phyloP scores from a whole-genome alignment of 2,329 filamentous ascomycete species.

The Ilyonectria sp. region DNA sequence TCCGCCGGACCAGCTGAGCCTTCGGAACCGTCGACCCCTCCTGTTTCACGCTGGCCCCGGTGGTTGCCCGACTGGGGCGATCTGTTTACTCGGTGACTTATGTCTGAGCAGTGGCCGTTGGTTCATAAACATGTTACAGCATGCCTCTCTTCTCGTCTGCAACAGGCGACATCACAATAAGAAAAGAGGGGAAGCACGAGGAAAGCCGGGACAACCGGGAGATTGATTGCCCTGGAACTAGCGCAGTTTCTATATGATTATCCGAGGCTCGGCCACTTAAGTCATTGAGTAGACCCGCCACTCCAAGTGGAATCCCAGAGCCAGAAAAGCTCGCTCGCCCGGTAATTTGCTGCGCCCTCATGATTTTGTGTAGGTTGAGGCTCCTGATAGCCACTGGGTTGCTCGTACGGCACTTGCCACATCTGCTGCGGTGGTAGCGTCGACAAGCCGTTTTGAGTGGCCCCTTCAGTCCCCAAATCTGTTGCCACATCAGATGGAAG shows the following conservation, averaged over 20 bases:
- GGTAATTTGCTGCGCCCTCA: neutral
- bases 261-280: neutral
- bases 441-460: neutral
- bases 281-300: neutral
- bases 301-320: slow-evolving; percentile 30
- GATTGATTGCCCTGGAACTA: neutral
- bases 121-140: too few relatives aligned
- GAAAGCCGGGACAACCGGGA: neutral
- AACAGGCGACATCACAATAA: too few relatives aligned
- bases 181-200: too few relatives aligned
- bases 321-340: slow-evolving; percentile 23
- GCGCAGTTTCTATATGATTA: neutral
- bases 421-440: neutral
- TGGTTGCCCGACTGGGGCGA: too few relatives aligned
- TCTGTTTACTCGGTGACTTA: too few relatives aligned
- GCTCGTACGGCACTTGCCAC: neutral
- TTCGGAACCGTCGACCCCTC: neutral
- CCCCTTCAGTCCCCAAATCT: neutral
- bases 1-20: neutral
- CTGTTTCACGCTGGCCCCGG: too few relatives aligned
- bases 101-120: too few relatives aligned
- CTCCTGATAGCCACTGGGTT: neutral
- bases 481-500: neutral
- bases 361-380: neutral
- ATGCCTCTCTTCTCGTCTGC: too few relatives aligned